phyloP scores from a whole-genome alignment of 2,329 filamentous ascomycete species.

The Elsinoe arachidis region DNA sequence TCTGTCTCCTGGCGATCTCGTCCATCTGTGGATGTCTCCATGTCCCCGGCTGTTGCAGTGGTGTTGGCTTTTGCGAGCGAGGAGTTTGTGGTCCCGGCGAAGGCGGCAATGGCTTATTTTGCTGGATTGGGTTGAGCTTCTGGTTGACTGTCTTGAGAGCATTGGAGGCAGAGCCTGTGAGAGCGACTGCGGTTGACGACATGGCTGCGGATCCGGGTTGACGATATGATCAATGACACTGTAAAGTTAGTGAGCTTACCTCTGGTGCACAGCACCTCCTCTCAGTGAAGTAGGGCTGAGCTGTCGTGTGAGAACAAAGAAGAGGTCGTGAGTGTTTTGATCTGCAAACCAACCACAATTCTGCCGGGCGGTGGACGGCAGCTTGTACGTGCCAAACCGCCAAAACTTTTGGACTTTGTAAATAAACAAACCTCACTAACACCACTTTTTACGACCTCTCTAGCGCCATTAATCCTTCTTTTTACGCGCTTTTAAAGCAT shows the following conservation, averaged over 20 bases:
- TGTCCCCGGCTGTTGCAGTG: constrained; percentile 46
- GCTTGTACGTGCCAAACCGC: no score
- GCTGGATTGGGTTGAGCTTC: background rate
- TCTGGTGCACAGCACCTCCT: background rate
- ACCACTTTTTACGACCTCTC: no score
- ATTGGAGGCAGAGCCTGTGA: constrained; percentile 6
- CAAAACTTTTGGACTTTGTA: no score
- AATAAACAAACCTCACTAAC: no score
- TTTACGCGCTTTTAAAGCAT: no score
- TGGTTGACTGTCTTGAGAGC: constrained; percentile 11
- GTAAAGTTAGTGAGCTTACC: constrained; percentile 2
- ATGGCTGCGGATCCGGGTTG: background rate
- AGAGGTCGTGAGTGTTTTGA: constrained; percentile 7
- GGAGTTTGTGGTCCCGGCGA: background rate
- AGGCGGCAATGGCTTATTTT: background rate
- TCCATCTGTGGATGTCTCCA: constrained; percentile 86
- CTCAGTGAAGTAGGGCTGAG: background rate
- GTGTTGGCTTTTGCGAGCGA: background rate
- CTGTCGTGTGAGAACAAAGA: background rate
- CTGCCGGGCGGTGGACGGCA: constrained; percentile 11
- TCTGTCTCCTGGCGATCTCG: constrained; percentile 76
- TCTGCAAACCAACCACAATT: constrained; percentile 9
- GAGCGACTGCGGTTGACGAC: constrained; percentile 2
- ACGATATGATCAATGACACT: background rate
- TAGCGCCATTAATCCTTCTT: no score